Percentiles rank a stretch among this genome's conserved stretches.
These are phyloP conservation scores for Entomortierella lignicola DNA, from an alignment of 192 early-diverging fungal species.

Conservation along the genomic window DNA sequence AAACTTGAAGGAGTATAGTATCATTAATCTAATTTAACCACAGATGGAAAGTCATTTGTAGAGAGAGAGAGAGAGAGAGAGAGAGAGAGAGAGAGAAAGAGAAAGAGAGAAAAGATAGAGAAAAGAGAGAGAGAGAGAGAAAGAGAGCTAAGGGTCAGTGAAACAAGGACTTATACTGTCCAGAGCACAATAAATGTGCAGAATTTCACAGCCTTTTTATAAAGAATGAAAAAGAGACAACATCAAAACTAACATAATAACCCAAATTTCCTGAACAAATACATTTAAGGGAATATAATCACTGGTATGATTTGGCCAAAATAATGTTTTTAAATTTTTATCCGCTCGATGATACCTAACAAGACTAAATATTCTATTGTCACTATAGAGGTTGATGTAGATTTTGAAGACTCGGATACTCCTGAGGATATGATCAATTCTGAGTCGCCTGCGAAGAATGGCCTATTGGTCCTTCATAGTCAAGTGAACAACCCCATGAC, in stretches of 20 bases:
- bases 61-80: too few relatives aligned
- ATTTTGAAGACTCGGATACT: conserved; percentile 8
- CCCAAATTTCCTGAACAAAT: conserved; percentile 61
- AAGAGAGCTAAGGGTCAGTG: conserved; percentile 79
- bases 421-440: not conserved
- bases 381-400: not conserved
- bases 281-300: not conserved
- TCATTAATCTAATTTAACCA: too few relatives aligned
- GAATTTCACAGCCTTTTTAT: conserved; percentile 68
- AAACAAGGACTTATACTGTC: conserved; percentile 90
- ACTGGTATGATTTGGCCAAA: not conserved
- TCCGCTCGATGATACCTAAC: not conserved
- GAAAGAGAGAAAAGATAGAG: too few relatives aligned
- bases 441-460: not conserved
- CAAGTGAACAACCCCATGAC: too few relatives aligned
- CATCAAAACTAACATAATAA: conserved; percentile 60
- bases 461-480: too few relatives aligned
- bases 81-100: too few relatives aligned
- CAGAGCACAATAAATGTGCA: conserved; percentile 80
- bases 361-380: not conserved
- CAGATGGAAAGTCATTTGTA: not conserved
- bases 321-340: not conserved
- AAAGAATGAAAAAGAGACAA: conserved; percentile 55
- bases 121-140: too few relatives aligned
- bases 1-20: conserved; percentile 70